A percentile compares a stretch with the other conserved stretches of the same genome.
Conservation (phyloP, 495 filamentous ascomycete genomes). For the Durotheca rogersii region DNA sequence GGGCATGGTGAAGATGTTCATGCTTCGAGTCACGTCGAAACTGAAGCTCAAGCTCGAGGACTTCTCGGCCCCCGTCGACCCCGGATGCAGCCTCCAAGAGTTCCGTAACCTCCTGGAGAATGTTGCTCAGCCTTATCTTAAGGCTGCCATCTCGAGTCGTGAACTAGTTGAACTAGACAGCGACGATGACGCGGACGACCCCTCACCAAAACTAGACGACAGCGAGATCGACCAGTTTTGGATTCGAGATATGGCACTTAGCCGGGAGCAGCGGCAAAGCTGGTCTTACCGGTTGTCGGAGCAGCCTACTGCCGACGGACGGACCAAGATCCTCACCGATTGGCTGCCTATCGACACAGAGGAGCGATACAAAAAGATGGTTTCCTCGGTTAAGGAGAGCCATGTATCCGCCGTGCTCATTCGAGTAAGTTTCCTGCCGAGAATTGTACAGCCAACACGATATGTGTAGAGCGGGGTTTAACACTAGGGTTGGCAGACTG, state of each 20-base stretch:
- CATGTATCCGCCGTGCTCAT: conserved; percentile 4
- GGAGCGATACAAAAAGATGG: conserved; percentile 11
- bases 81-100: conserved; percentile 1
- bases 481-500: conserved; percentile 9
- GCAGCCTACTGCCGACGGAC: conserved; percentile 2
- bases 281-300: conserved; percentile 19
- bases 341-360: conserved; percentile 7
- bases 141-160: not conserved
- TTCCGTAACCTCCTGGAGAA: conserved; percentile 3
- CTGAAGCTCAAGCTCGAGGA: conserved; percentile 2
- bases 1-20: conserved; percentile 5
- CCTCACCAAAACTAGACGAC: too few species aligned
- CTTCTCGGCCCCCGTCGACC: not conserved
- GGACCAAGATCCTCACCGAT: conserved; percentile 1
- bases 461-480: too few species aligned
- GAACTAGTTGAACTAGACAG: not conserved
- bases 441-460: not conserved
- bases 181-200: not conserved
- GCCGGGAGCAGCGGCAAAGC: conserved; percentile 5
- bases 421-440: conserved; percentile 6
- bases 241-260: not conserved
- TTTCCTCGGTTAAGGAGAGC: not conserved
- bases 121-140: conserved; percentile 9
- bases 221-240: not conserved
- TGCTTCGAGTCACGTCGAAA: conserved; percentile 9